Evolutionary conservation across 495 filamentous ascomycete genomes (phyloP), one percentile per base, ranked within the genome.

Genomic region (Talaromyces trachyspermus): DNA sequence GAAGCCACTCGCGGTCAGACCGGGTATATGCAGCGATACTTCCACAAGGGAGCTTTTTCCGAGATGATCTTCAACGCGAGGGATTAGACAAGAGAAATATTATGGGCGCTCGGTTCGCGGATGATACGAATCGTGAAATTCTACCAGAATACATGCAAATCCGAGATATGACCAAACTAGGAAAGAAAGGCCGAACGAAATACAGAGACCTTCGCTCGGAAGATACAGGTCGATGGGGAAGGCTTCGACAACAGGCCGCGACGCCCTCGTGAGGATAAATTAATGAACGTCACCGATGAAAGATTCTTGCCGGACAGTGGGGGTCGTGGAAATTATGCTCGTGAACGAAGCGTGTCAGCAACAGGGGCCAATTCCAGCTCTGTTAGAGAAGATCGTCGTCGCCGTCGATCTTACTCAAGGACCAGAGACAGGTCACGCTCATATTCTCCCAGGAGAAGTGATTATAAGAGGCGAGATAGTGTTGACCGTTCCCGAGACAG

Each of bases 1-100:
- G 88, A 86, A 53, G 89, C 91, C 14, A 68, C 70, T 26, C 81
- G 83, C 27, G 92, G 90, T 32, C 85, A 95, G 72, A 86, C 90
- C 71, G 75, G 76, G 1, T 96, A 80, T 61, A 87, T 97, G 87
- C 90, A 95, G 62, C 90, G 91, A 61, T 97, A 96, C 66, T 89
- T 84, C 61, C 92, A 99, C 72, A 91, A 89, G 72, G 92, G 92
- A 41, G 92, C 92, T 19, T 98, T 96, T 97, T 85, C 68, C 82
- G 83, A 46, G 89, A 90, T 30, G 88, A 91, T 52, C 71, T 77
- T 23, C 80, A 84, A 51, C 75, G 76, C 12, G 77, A 84, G 60
- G 87, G 83, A 18, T 63, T 97, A 53, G 82, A 83, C 57, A 65
- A 78, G 59, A 66, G 90, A 29, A 85, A 92, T 64, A 69, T 95